Evolutionary conservation across 2,329 filamentous ascomycete species (phyloP).

Genomic region (Penicillium sp.): DNA sequence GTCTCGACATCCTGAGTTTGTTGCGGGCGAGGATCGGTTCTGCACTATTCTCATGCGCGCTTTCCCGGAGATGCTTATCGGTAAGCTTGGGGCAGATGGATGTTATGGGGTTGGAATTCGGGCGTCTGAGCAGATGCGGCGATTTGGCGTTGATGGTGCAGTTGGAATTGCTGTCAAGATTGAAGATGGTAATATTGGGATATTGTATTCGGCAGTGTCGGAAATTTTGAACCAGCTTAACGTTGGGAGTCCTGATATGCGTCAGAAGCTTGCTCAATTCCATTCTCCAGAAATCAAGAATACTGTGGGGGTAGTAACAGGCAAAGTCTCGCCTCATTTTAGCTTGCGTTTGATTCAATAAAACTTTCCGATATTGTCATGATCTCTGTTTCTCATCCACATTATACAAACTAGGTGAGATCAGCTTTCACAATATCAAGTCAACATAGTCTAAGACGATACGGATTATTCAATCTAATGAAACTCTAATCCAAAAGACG

Average conservation of each 20-base stretch:
- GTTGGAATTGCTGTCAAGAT: conserved; percentile 52
- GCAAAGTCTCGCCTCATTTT: conserved; percentile 19
- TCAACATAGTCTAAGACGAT: no score
- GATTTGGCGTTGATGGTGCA: conserved; percentile 37
- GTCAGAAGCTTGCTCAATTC: conserved; percentile 33
- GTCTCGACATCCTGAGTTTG: conserved; percentile 43
- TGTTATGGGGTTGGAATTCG: conserved; percentile 50
- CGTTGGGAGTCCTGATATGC: conserved; percentile 36
- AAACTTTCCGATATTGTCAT: background rate
- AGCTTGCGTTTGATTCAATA: conserved; percentile 4
- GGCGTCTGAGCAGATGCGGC: conserved; percentile 37
- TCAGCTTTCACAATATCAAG: no score
- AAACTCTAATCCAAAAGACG: no score
- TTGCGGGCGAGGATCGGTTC: conserved; percentile 49
- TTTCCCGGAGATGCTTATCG: conserved; percentile 42
- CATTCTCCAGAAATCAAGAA: conserved; percentile 39
- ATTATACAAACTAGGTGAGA: no score
- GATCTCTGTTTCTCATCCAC: background rate
- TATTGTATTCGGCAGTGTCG: conserved; percentile 46
- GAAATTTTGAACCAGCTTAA: conserved; percentile 49
- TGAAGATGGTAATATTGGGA: conserved; percentile 48
- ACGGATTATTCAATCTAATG: no score
- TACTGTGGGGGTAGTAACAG: conserved; percentile 41
- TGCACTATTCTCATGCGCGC: conserved; percentile 48
- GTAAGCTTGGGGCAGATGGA: conserved; percentile 52